These are phyloP conservation scores for Aspergillus clavatus DNA, from an alignment of 2,329 filamentous ascomycete species.

Conservation along the genomic window DNA sequence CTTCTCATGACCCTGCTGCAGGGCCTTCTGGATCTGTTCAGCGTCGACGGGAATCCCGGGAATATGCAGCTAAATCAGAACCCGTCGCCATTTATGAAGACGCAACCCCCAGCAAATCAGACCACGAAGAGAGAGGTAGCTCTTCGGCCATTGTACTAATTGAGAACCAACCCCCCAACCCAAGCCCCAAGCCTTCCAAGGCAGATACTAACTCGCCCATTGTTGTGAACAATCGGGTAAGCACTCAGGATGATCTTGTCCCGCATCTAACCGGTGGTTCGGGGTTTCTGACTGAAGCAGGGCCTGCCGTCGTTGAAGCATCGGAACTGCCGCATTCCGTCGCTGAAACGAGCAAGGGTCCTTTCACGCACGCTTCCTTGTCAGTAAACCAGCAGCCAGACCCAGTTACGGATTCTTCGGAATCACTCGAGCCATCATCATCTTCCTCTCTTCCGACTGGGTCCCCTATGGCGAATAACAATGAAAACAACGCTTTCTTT, in stretches of 20 bases:
- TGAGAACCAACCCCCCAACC: constrained; percentile 1
- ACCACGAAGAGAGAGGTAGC: constrained; percentile 4
- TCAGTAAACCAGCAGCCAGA: constrained; percentile 1
- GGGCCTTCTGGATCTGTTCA: background rate
- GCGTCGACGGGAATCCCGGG: background rate
- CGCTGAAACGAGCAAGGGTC: background rate
- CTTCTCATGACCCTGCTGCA: background rate
- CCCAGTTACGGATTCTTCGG: constrained; percentile 2
- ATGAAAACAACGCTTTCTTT: constrained; percentile 22
- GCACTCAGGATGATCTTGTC: constrained; percentile 1
- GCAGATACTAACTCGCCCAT: background rate
- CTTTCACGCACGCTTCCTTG: background rate
- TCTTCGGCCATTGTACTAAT: background rate
- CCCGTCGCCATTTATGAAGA: constrained; percentile 26
- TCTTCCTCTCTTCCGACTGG: background rate
- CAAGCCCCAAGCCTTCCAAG: background rate
- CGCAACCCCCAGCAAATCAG: constrained; percentile 8
- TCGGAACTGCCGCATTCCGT: background rate
- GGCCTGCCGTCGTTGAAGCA: constrained; percentile 7
- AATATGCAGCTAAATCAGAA: constrained; percentile 10
- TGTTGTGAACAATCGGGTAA: background rate
- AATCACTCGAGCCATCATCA: constrained; percentile 9
- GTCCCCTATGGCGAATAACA: constrained; percentile 9
- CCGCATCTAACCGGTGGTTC: constrained; percentile 11
- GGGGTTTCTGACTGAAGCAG: constrained; percentile 5